Base-by-base conservation (phyloP, 441 rosid genomes). In the Populus hybrid region DNA sequence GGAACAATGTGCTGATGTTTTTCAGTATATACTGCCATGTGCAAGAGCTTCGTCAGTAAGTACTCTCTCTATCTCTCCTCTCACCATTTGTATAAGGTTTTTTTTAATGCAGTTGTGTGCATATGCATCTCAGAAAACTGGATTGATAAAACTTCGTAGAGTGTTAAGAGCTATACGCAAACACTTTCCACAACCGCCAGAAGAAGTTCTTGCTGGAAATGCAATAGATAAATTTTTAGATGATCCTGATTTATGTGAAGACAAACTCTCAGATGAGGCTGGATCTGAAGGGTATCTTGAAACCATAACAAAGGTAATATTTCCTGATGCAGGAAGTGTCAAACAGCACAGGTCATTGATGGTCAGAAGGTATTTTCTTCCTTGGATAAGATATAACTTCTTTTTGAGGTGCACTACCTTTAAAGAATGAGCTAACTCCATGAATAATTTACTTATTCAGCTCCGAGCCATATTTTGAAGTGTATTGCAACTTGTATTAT, bases 1-100 rank as follows among this genome's bases (percentile, higher is more conserved):
- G 86, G 98, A 97, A 81, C 99, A 94, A 82, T 93, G 98, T 83
- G 98, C 94, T 76, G 99, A 97, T 87, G 99, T 97, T 85, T 97
- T 97, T 78, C 98, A 94, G 84, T 97, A 97, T 87, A 87, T 97
- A 83, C 88, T 93, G 73, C 97, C 99, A 10, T 91, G 89, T 81
- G 98, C 98, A 72, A 94, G 87, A 86, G 97, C 88, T 80, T 93
- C 97, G 72, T 93, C 99, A 83, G 99, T 97, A 75, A 91, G 99
- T 89, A 21, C 34, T 80, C 83, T 85, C 76, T 80, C 82, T 79
- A 30, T 50, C 59, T 16, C 59, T 50, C 59, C 59, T 50, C 59
- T 50, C 59, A 16, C n/a, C 59, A 16, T 50, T 50, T 50, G 59
- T 50, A 16, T 50, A 50, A 50, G 59, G 59, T 50, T 2, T 50